A percentile compares a stretch with the other conserved stretches of the same genome.
Evolutionary conservation across 306 rosid species (phyloP).

Genomic region (Bauhinia variegata): DNA sequence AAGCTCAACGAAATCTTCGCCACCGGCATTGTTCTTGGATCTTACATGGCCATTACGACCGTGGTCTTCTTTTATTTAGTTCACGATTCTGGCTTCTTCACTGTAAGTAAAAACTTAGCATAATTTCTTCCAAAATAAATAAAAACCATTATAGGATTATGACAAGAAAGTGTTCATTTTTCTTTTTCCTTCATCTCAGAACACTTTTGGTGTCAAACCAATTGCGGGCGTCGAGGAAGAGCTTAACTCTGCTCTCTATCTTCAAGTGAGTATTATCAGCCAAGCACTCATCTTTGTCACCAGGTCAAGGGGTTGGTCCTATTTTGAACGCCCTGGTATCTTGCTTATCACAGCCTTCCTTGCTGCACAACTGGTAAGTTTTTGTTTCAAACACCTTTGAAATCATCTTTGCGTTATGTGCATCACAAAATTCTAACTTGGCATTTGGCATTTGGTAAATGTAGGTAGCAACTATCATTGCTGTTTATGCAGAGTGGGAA

Average conservation of each 20-base stretch:
- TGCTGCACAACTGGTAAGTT: conserved; percentile 78
- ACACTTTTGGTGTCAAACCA: conserved; percentile 50
- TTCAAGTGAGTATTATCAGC: conserved; percentile 93
- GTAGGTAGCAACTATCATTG: conserved; percentile 76
- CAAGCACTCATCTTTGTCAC: conserved; percentile 95
- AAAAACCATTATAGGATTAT: neutral
- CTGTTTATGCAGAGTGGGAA: conserved; percentile 75
- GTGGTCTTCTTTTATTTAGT: conserved; percentile 76
- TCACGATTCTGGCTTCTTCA: conserved; percentile 57
- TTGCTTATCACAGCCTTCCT: conserved; percentile 69
- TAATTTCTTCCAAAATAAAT: neutral
- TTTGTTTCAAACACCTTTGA: neutral
- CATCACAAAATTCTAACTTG: neutral
- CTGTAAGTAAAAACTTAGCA: conserved; percentile 48
- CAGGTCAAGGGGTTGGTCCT: conserved; percentile 88
- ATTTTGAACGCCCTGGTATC: conserved; percentile 74
- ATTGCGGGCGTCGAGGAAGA: conserved; percentile 38
- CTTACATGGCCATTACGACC: conserved; percentile 88
- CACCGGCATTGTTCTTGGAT: conserved; percentile 80
- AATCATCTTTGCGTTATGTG: neutral
- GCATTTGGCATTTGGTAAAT: conserved; percentile 22
- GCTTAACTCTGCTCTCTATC: conserved; percentile 85
- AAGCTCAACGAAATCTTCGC: conserved; percentile 86
- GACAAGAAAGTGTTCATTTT: neutral
- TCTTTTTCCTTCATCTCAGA: conserved; percentile 29